phyloP scores from a whole-genome alignment of 805 yeast genomes.

The Candida rishiriensis region DNA sequence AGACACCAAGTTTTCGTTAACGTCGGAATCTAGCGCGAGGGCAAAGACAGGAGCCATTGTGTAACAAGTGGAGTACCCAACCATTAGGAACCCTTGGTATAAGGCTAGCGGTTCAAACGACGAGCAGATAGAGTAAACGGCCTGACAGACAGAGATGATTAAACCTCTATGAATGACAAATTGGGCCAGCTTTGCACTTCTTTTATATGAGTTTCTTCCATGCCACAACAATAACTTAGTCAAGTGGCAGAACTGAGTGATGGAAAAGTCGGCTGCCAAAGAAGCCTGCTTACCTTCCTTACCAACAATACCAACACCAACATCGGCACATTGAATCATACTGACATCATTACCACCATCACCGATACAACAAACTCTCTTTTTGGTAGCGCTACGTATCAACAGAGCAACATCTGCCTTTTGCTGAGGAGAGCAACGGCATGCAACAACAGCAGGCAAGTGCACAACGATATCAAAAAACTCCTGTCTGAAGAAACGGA shows the following conservation, averaged over 20 bases:
- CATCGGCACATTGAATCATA: slow-evolving; percentile 98
- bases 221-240: slow-evolving; percentile 92
- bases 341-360: slow-evolving; percentile 99
- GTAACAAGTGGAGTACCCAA: slow-evolving; percentile 94
- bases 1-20: slow-evolving; percentile 81
- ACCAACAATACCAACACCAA: slow-evolving; percentile 98
- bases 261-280: slow-evolving; percentile 92
- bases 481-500: slow-evolving; percentile 59
- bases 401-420: slow-evolving; percentile 90
- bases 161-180: slow-evolving; percentile 96
- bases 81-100: slow-evolving; percentile 96
- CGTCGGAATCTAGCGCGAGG: slow-evolving; percentile 84
- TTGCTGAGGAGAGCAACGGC: slow-evolving; percentile 98
- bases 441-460: slow-evolving; percentile 94
- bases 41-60: slow-evolving; percentile 99
- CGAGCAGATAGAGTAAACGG: slow-evolving; percentile 83
- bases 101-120: slow-evolving; percentile 90
- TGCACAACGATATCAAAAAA: slow-evolving; percentile 74
- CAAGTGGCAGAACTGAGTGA: slow-evolving; percentile 84
- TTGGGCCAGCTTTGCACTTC: slow-evolving; percentile 93
- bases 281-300: slow-evolving; percentile 98
- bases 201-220: slow-evolving; percentile 93
- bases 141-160: slow-evolving; percentile 90
- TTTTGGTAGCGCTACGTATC: slow-evolving; percentile 75
- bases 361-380: slow-evolving; percentile 95